Evolutionary conservation across 2,329 filamentous ascomycete genomes (phyloP).

Genomic region (Epicoccum sorghinum): DNA sequence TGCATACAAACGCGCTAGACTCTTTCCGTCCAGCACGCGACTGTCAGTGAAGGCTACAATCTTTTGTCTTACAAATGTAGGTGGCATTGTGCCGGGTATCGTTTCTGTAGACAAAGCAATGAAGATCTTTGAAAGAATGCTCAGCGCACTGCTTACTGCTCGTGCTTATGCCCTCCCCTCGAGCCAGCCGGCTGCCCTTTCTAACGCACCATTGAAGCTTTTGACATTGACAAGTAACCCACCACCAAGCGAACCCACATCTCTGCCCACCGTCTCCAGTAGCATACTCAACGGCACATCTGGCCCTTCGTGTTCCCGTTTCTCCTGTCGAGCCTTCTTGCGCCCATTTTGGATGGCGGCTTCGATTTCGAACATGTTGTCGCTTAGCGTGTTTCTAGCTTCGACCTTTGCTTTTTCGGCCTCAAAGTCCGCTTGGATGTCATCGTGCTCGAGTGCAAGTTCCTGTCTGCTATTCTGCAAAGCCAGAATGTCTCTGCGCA

Average conservation of each 20-base stretch:
- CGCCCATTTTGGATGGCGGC: conserved; percentile 44
- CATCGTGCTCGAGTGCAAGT: conserved; percentile 58
- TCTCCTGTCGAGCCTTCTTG: conserved; percentile 37
- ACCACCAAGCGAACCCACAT: conserved; percentile 38
- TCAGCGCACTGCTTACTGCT: conserved; percentile 1
- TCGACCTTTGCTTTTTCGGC: conserved; percentile 34
- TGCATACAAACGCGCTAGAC: conserved; percentile 7
- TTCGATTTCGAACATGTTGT: conserved; percentile 45
- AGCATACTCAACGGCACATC: conserved; percentile 41
- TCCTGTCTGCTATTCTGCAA: conserved; percentile 57
- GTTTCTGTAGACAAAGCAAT: conserved; percentile 2
- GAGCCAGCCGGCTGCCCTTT: conserved; percentile 43
- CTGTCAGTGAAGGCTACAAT: conserved; percentile 3
- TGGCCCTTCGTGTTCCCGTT: conserved; percentile 42
- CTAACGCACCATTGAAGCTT: conserved; percentile 43
- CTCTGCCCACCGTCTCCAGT: conserved; percentile 34
- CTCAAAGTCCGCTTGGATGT: conserved; percentile 47
- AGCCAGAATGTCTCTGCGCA: conserved; percentile 56
- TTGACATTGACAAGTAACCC: conserved; percentile 40
- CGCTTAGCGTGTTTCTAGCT: conserved; percentile 34
- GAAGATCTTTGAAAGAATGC: conserved; percentile 5
- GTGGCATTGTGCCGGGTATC: conserved; percentile 16
- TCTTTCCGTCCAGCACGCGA: conserved; percentile 1
- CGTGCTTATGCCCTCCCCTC: conserved; percentile 42
- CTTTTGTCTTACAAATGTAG: background rate